Evolutionary conservation across 768 basidiomycete genomes (phyloP), one percentile per base, ranked within the genome.

Genomic region (Boletus eberwhitei): DNA sequence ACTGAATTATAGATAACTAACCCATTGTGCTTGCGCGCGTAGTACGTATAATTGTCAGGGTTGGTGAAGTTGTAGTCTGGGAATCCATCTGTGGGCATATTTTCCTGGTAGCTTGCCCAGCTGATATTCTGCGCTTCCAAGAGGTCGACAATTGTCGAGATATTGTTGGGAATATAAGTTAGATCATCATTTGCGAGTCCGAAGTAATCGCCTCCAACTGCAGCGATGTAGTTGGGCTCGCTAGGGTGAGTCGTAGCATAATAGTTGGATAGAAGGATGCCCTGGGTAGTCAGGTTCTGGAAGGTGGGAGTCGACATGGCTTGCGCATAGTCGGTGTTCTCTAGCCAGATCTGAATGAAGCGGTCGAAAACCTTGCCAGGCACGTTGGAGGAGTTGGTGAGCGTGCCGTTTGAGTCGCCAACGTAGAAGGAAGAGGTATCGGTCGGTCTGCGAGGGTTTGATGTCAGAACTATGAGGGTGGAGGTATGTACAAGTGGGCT

Each of bases 51-150:
- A 17, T 63, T 64, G 42, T 65, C 64, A 35, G 56, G 36, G 50
- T 60, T 70, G 48, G 49, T 59, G 34, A 58, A 75, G 55, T 74
- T 72, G 63, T 70, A 79, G 2, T 71, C 79, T 16, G 64, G 55
- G 48, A 71, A 84, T 7, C 76, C 82, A 52, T 80, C 78, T 1
- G 63, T 64, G 2, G 82, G 81, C 76, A 84, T 73, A 55, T 76
- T 78, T 61, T 86, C 84, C 63, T 84, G 78, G 60, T 86, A 87
- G 17, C 78, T 72, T 0, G 76, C 78, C 85, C 86, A 87, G 7
- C 79, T 79, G 39, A 87, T 74, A 41, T 69, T 73, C 59, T 81
- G 79, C 17, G 73, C 69, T 24, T 86, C 85, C 31, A 87, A 69
- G 17, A 87, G 72, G 58, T 87, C 86, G 24, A 83, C 78, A 40